Evolutionary conservation across 2,329 filamentous ascomycete genomes (phyloP).

Genomic region (Fusarium dlaminii): DNA sequence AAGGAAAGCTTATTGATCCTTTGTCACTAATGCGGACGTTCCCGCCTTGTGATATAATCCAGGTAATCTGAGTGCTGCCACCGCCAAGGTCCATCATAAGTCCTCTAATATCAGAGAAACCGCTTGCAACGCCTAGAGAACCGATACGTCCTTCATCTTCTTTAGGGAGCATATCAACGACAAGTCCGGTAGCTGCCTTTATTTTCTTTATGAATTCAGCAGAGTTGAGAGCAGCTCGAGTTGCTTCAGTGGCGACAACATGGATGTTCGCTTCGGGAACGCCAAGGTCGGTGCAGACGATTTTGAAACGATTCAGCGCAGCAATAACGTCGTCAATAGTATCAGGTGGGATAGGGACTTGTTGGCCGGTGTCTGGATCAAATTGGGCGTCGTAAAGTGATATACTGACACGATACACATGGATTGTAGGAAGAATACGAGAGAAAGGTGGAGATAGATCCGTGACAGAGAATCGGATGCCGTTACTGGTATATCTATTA

Average conservation of each 20-base stretch:
- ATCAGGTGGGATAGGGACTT: slow-evolving; percentile 10
- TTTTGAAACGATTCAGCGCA: slow-evolving; percentile 19
- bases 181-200: not conserved
- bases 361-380: slow-evolving; percentile 12
- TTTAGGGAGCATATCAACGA: slow-evolving; percentile 13
- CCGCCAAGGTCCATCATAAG: slow-evolving; percentile 27
- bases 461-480: slow-evolving; percentile 24
- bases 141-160: slow-evolving; percentile 25
- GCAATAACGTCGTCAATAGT: slow-evolving; percentile 16
- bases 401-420: slow-evolving; percentile 27
- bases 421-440: slow-evolving; percentile 22
- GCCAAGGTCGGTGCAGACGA: slow-evolving; percentile 18
- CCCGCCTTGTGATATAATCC: slow-evolving; percentile 21
- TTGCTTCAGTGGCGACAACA: slow-evolving; percentile 22
- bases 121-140: slow-evolving; percentile 17
- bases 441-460: slow-evolving; percentile 23
- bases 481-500: slow-evolving; percentile 8
- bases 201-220: slow-evolving; percentile 11
- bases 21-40: slow-evolving; percentile 24
- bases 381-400: slow-evolving; percentile 31
- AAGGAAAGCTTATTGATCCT: slow-evolving; percentile 21
- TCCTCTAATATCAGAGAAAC: slow-evolving; percentile 17
- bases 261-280: slow-evolving; percentile 9
- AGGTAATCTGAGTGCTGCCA: slow-evolving; percentile 27
- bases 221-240: slow-evolving; percentile 23